Evolutionary conservation across 2,329 filamentous ascomycete species (phyloP), one percentile per base, ranked within the genome.

Genomic region (Lasiodiplodia sp.): DNA sequence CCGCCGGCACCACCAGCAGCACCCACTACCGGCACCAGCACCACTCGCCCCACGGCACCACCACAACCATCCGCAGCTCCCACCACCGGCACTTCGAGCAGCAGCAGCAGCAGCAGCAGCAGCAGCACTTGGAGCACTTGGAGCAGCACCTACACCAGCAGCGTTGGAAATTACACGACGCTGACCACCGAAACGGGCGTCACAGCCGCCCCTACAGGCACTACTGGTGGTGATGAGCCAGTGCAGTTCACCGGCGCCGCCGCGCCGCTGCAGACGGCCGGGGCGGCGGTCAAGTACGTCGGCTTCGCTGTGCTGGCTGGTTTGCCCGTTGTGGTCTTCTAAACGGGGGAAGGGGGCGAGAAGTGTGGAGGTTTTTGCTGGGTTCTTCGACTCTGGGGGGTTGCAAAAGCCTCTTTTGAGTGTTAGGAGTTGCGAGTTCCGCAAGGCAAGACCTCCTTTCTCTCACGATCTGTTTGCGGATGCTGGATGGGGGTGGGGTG

Each of bases 1-100:
- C 63, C 18, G 40, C 57, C 55, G 57, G 60, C 23, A n/a, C 11
- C 12, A 14, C 23, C 25, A 7, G 31, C 25, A 14, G 47, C 18
- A 34, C 8, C 31, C 2, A n/a, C 64, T 5, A 66, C 64, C 52
- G 66, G 68, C 7, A 71, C 72, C 14, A 63, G 47, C n/a, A n/a
- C n/a, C n/a, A n/a, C n/a, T n/a, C n/a, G n/a, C n/a, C n/a, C n/a
- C n/a, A n/a, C n/a, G n/a, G n/a, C n/a, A n/a, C n/a, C n/a, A n/a
- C n/a, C n/a, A n/a, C n/a, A n/a, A 37, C 23, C 11, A 21, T 31
- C 23, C 18, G 47, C 18, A 5, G 28, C 28, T 31, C 25, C 63
- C 10, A 66, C 64, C 37, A 47, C 52, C 34, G 64, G 51, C 51
- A 47, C 64, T 40, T 23, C n/a, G 3, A 31, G 14, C 23, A 64